phyloP scores from a whole-genome alignment of 2,329 filamentous ascomycete species.

The Nemania sp. region DNA sequence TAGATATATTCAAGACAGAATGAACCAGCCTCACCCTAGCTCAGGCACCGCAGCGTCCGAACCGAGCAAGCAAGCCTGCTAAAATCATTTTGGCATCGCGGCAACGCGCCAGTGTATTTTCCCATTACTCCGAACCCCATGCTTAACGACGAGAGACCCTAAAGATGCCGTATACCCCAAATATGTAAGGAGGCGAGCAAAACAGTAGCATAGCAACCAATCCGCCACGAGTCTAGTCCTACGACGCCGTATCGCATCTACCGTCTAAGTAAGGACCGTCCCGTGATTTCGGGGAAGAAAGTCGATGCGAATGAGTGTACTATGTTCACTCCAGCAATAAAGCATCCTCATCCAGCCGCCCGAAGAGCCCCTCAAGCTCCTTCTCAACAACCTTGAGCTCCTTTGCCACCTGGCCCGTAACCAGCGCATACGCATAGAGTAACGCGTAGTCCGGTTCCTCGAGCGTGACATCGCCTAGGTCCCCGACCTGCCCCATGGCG shows the following conservation, averaged over 20 bases:
- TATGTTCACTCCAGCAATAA: slow-evolving; percentile 63
- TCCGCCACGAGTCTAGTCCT: neutral
- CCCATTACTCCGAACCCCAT: neutral
- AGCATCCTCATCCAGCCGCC: slow-evolving; percentile 70
- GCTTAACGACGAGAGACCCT: neutral
- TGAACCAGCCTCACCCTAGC: no score
- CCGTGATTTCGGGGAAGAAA: neutral
- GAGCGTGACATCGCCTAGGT: slow-evolving; percentile 56
- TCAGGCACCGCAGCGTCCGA: no score
- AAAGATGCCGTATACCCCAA: neutral
- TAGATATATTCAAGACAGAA: no score
- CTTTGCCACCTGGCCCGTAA: slow-evolving; percentile 74
- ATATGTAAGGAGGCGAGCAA: neutral
- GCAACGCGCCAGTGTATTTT: neutral
- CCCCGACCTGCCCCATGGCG: slow-evolving; percentile 42
- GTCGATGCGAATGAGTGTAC: neutral
- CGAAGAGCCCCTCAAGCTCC: slow-evolving; percentile 73
- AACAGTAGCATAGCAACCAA: neutral
- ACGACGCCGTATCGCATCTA: neutral
- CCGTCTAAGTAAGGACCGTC: neutral
- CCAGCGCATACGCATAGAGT: slow-evolving; percentile 87
- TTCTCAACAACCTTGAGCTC: slow-evolving; percentile 70
- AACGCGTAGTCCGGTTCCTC: slow-evolving; percentile 89
- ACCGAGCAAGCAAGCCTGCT: no score
- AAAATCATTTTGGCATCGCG: neutral